Percentiles rank a stretch among this genome's conserved stretches.
These are phyloP conservation scores for Apiotrichum brassicae DNA, from an alignment of 1,284 basidiomycete species.

Conservation along the genomic window DNA sequence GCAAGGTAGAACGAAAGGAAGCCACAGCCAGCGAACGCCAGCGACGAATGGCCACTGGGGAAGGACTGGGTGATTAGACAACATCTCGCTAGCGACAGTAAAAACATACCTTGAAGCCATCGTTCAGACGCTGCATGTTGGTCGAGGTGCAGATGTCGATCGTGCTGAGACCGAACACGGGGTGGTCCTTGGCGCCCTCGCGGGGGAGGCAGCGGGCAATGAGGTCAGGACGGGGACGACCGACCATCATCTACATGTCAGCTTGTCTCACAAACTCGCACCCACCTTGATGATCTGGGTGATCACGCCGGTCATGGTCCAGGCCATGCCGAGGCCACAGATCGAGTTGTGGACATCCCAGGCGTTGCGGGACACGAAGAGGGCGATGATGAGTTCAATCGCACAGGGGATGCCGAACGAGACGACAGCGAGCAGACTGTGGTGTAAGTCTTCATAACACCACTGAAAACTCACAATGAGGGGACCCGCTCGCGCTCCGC, in stretches of 20 bases:
- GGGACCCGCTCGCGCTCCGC: constrained; percentile 79
- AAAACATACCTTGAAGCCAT: constrained; percentile 64
- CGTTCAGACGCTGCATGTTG: constrained; percentile 56
- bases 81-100: too few relatives aligned
- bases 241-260: constrained; percentile 53
- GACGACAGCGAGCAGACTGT: constrained; percentile 59
- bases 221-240: constrained; percentile 79
- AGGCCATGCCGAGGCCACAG: constrained; percentile 63
- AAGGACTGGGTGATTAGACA: constrained; percentile 52
- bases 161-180: constrained; percentile 66
- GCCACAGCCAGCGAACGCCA: constrained; percentile 86
- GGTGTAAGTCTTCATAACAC: neutral
- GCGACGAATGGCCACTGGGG: constrained; percentile 70
- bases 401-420: constrained; percentile 62
- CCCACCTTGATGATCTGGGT: constrained; percentile 76
- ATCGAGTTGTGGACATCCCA: constrained; percentile 84
- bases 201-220: constrained; percentile 75
- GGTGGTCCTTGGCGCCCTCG: constrained; percentile 57
- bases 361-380: constrained; percentile 64
- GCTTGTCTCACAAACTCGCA: neutral
- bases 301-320: constrained; percentile 68
- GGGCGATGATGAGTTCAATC: constrained; percentile 62
- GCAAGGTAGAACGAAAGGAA: constrained; percentile 83
- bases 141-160: constrained; percentile 72
- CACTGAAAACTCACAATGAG: constrained; percentile 46